These are phyloP conservation scores for Bryoglossum gracile DNA, from an alignment of 495 filamentous ascomycete species.

Conservation along the genomic window DNA sequence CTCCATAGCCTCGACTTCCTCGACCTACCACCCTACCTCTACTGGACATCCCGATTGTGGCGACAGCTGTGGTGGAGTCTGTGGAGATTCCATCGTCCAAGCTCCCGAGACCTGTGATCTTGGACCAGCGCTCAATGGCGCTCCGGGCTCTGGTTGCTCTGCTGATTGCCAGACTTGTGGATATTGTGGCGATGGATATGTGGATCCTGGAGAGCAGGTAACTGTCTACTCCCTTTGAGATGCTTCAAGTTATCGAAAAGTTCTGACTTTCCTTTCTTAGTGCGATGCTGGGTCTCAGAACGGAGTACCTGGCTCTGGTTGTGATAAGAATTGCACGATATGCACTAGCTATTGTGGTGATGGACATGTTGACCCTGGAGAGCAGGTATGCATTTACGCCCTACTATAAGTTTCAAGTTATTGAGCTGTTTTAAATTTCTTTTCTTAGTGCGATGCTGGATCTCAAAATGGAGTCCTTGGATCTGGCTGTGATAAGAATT, in stretches of 20 bases:
- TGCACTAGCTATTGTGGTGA: too few species aligned
- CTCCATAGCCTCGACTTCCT: too few species aligned
- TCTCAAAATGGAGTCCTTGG: not conserved
- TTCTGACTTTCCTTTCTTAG: not conserved
- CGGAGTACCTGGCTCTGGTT: not conserved
- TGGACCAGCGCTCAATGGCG: not conserved
- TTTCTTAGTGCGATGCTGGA: slow-evolving; percentile 2
- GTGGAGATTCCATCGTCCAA: slow-evolving; percentile 11
- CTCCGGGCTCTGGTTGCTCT: not conserved
- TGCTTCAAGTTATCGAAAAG: too few species aligned
- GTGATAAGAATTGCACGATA: not conserved
- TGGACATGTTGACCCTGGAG: not conserved
- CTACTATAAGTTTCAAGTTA: too few species aligned
- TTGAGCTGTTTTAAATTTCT: too few species aligned
- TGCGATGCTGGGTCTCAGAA: not conserved
- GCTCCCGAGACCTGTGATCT: slow-evolving; percentile 11
- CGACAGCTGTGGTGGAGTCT: slow-evolving; percentile 4
- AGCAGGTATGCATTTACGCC: too few species aligned
- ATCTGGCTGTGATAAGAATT: not conserved
- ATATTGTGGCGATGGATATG: slow-evolving; percentile 2
- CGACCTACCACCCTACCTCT: too few species aligned
- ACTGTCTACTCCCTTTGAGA: too few species aligned
- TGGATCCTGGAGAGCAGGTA: slow-evolving; percentile 2
- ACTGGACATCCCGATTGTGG: not conserved
- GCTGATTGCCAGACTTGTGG: slow-evolving; percentile 6